These are phyloP conservation scores for Microcera coccophila DNA, from an alignment of 2,329 filamentous ascomycete species.

Conservation along the genomic window DNA sequence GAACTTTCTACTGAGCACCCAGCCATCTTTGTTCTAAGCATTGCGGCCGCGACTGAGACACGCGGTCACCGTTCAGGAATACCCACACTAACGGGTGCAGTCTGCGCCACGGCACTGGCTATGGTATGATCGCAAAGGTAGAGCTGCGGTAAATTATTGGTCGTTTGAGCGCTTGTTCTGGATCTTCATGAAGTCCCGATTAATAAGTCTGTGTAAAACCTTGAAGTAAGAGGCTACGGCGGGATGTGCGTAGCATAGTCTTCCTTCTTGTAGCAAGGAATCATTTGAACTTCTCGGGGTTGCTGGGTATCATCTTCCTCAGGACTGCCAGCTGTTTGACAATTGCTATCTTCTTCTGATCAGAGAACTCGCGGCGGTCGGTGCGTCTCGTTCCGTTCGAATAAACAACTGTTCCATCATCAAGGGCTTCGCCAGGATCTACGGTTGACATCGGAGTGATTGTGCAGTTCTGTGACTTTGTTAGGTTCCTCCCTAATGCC, in stretches of 20 bases:
- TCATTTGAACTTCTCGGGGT: slow-evolving; percentile 49
- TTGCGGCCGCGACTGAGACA: not conserved
- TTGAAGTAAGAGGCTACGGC: too few relatives aligned
- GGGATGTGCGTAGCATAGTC: too few relatives aligned
- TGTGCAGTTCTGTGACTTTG: slow-evolving; percentile 58
- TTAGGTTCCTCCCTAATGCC: slow-evolving; percentile 7
- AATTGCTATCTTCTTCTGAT: slow-evolving; percentile 60
- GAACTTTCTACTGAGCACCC: not conserved
- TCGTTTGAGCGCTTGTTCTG: too few relatives aligned
- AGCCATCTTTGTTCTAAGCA: not conserved
- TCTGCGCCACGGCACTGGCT: too few relatives aligned
- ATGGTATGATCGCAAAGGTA: too few relatives aligned
- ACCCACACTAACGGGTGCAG: too few relatives aligned
- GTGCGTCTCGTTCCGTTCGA: slow-evolving; percentile 56
- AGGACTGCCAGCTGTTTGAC: slow-evolving; percentile 65
- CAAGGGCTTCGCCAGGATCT: slow-evolving; percentile 53
- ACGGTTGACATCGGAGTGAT: slow-evolving; percentile 63
- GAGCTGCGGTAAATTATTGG: too few relatives aligned
- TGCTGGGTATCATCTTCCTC: slow-evolving; percentile 62
- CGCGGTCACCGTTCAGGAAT: too few relatives aligned
- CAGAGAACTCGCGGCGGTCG: slow-evolving; percentile 59
- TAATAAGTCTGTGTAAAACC: too few relatives aligned
- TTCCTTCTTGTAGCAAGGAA: slow-evolving; percentile 8
- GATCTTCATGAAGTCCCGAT: too few relatives aligned
- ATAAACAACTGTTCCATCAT: slow-evolving; percentile 67